phyloP scores from a whole-genome alignment of 2,329 filamentous ascomycete species.

The Xylariaceae sp. region DNA sequence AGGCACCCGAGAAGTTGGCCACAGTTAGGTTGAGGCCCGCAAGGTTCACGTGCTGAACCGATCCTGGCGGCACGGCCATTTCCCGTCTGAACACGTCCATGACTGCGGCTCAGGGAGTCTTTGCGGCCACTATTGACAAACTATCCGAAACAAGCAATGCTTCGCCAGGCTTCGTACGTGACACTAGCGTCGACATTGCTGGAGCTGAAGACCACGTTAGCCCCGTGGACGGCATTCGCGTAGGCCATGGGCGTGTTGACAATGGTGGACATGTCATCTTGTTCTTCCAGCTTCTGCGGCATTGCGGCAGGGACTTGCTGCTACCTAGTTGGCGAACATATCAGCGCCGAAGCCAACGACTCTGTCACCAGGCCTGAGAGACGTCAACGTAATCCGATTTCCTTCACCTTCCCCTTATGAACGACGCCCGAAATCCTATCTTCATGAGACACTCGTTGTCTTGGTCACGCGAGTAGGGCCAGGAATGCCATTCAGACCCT shows the following conservation, averaged over 20 bases:
- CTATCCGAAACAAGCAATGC: conserved; percentile 23
- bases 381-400: conserved; percentile 22
- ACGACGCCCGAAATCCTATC: conserved; percentile 25
- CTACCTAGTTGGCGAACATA: conserved; percentile 26
- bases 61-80: conserved; percentile 8
- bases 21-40: conserved; percentile 23
- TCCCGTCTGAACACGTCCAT: conserved; percentile 9
- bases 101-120: conserved; percentile 24
- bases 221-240: conserved; percentile 22
- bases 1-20: conserved; percentile 22
- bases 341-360: conserved; percentile 28
- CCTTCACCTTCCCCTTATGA: conserved; percentile 17
- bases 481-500: conserved; percentile 26
- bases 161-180: conserved; percentile 26
- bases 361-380: conserved; percentile 27
- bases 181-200: conserved; percentile 8
- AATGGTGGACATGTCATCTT: conserved; percentile 14
- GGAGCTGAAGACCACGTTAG: conserved; percentile 26
- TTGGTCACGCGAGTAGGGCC: conserved; percentile 1
- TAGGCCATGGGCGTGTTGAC: conserved; percentile 20
- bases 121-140: conserved; percentile 30
- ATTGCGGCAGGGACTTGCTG: conserved; percentile 19
- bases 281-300: conserved; percentile 20
- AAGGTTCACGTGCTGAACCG: conserved; percentile 10
- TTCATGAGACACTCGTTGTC: conserved; percentile 14